Base-by-base conservation (phyloP, 768 basidiomycete genomes). In the Podaxis carcinomalis region DNA sequence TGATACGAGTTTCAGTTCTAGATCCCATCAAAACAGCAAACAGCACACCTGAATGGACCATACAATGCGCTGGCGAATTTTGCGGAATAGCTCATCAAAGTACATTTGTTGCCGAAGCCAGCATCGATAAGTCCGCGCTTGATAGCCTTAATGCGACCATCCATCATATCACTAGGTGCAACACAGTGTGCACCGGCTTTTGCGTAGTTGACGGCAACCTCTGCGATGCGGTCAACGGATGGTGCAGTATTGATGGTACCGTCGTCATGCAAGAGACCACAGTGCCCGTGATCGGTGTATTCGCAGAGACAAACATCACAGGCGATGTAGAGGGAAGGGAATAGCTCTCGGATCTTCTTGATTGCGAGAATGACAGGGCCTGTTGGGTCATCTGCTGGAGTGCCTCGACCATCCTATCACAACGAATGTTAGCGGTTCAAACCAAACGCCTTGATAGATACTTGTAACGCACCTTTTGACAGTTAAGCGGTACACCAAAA, bases 91-190 rank as follows among this genome's bases (percentile, higher is more conserved):
- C 89, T 87, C 97, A 99, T 98, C 55, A 99, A 80, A 5, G 90
- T 89, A 72, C 92, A 94, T 69, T 84, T 84, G 75, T 98, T 98
- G 7, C 88, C 95, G 49, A 86, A 79, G 16, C 94, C 93, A 46
- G 82, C 82, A 62, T 92, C 88, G 62, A 98, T 92, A 58, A 99
- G 78, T 2, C 80, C 83, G 39, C 84, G 80, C 73, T 99, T 99
- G 75, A 99, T 98, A 13, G 86, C 86, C 64, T 84, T 86, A 64
- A 99, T 87, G 19, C 96, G 81, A 0, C 96, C 97, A 70, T 99
- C 97, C 95, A 98, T 98, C 97, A 99, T 99, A 73, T 98, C 97
- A 69, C 95, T 97, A 5, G 97, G 97, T 1, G 97, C 97, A 60
- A 99, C 95, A 68, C 94, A 94, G 73, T 98, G 93, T 0, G 94